These are phyloP conservation scores for Boletus sp. DNA, from an alignment of 768 basidiomycete genomes.

Conservation along the genomic window DNA sequence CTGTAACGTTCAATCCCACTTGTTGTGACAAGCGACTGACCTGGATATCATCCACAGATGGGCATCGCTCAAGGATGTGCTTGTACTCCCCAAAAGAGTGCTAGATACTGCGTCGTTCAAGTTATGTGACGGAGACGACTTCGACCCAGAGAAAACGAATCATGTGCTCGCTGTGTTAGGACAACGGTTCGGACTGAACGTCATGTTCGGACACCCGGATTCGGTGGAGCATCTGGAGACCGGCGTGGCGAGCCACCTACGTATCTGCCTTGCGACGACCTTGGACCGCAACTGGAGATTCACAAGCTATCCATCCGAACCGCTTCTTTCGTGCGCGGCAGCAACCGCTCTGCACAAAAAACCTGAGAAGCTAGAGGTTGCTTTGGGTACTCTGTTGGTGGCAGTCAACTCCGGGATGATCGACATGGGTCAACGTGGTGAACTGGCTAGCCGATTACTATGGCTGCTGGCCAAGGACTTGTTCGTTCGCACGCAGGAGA, in stretches of 20 bases:
- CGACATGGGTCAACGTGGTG: slow-evolving; percentile 3
- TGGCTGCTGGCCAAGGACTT: not conserved
- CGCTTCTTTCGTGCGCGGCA: slow-evolving; percentile 13
- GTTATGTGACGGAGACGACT: not conserved
- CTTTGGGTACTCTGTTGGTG: not conserved
- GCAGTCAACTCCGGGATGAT: slow-evolving; percentile 8
- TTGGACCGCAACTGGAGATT: slow-evolving; percentile 10
- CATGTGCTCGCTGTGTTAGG: slow-evolving; percentile 3
- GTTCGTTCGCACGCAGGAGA: not conserved
- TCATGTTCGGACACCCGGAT: slow-evolving; percentile 2
- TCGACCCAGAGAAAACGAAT: not conserved
- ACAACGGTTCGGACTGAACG: slow-evolving; percentile 4
- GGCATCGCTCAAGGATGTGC: slow-evolving; percentile 1
- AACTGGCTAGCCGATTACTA: slow-evolving; percentile 1
- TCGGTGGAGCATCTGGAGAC: slow-evolving; percentile 1
- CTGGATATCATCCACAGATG: not conserved
- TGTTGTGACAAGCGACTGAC: not conserved
- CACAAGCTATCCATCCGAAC: slow-evolving; percentile 18
- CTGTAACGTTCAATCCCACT: not conserved
- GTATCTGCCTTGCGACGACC: slow-evolving; percentile 6
- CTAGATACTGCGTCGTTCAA: not conserved
- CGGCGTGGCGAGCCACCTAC: slow-evolving; percentile 13
- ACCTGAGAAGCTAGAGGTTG: not conserved
- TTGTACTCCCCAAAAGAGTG: not conserved
- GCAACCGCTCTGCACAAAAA: not conserved